These are phyloP conservation scores for Tagetes patula DNA, from an alignment of 129 eudicot genomes.

Conservation along the genomic window DNA sequence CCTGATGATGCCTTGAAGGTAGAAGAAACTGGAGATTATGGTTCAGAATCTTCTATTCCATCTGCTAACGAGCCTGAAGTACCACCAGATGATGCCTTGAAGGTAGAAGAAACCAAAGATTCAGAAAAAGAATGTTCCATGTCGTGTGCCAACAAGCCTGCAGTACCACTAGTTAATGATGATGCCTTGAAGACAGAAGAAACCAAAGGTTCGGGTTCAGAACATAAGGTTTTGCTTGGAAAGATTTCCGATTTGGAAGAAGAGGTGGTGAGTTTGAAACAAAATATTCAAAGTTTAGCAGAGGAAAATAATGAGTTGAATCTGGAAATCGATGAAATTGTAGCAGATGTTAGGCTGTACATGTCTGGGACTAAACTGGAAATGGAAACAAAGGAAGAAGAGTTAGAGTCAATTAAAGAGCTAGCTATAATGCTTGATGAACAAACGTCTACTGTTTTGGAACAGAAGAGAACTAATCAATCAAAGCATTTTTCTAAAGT, in stretches of 20 bases:
- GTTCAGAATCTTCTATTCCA: background rate
- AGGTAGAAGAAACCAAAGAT: background rate
- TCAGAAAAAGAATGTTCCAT: background rate
- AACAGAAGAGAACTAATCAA: slow-evolving; percentile 36
- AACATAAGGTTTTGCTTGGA: slow-evolving; percentile 28
- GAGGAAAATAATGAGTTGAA: slow-evolving; percentile 54
- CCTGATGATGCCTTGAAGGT: background rate
- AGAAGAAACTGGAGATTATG: background rate
- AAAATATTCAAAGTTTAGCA: slow-evolving; percentile 41
- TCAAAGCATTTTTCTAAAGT: slow-evolving; percentile 40
- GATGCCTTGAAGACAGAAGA: background rate
- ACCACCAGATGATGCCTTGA: background rate
- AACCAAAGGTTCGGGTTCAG: background rate
- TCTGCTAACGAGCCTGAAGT: background rate
- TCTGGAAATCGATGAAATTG: slow-evolving; percentile 40
- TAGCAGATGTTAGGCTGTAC: slow-evolving; percentile 19
- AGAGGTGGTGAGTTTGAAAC: slow-evolving; percentile 37
- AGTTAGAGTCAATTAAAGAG: slow-evolving; percentile 30
- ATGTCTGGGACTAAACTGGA: slow-evolving; percentile 31
- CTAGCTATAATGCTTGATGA: background rate
- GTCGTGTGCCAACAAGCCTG: background rate
- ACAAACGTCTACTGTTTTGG: background rate
- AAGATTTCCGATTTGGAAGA: slow-evolving; percentile 42
- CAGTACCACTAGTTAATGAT: background rate
- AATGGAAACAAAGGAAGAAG: slow-evolving; percentile 32